Base-by-base conservation (phyloP, 805 yeast species). In the Debaryomyces castellii region DNA sequence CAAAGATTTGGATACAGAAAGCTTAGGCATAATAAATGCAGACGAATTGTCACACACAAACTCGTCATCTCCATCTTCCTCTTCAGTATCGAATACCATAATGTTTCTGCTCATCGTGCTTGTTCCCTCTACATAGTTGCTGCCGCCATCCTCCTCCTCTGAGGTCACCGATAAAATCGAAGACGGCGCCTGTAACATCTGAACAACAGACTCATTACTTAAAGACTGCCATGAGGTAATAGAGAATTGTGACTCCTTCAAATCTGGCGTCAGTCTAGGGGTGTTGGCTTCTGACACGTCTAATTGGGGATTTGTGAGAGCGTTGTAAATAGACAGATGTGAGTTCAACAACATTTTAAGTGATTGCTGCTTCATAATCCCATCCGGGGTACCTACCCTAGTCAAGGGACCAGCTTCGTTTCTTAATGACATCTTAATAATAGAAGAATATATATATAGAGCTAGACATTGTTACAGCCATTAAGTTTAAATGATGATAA, bases 31-130 rank as follows among this genome's bases (percentile, higher is more conserved):
- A 10, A 70, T 64, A 53, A 71, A 69, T 1, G 67, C 48, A 22
- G 51, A 50, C 35, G 56, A 44, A 22, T 50, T 43, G 20, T 35
- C 24, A 21, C 38, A 35, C 14, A 5, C 24, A 18, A 35, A 18
- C 9, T 12, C 52, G 2, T 27, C 43, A 35, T 46, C 56, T n/a
- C 48, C 59, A 28, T 64, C 71, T 45, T 70, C 74, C 46, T 69
- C 74, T 37, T 70, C 75, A 0, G 74, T 69, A 41, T 71, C 76
- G 49, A 70, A 69, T 5, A 69, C 68, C 69, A 69, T 63, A 5
- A 63, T 67, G n/a, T 53, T 50, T 18, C 38, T 24, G 24, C 61
- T 52, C 25, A 54, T 60, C 11, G 48, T 14, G 23, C n/a, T 23
- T 18, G 20, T 5, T 37, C 30, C 27, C 14, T 37, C 28, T 16